Evolutionary conservation across 805 yeast genomes (phyloP).

Genomic region (Saturnispora sekii): DNA sequence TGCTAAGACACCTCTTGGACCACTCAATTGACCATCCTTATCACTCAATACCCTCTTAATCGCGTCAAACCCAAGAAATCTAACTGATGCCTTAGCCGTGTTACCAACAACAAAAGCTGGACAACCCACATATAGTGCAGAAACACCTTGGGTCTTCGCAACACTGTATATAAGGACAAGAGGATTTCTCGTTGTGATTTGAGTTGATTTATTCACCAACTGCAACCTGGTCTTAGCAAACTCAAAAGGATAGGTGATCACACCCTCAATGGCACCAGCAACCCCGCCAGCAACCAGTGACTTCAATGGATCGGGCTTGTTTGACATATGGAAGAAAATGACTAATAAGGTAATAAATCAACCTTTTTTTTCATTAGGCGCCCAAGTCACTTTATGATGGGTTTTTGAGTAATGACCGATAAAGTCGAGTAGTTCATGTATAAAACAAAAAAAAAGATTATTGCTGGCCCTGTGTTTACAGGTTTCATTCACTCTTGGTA

Average conservation of each 20-base stretch:
- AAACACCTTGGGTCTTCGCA: constrained; percentile 68
- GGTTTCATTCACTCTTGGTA: too few species aligned
- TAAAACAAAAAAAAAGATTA: neutral
- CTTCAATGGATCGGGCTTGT: constrained; percentile 52
- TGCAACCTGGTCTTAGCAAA: constrained; percentile 93
- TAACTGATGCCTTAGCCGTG: constrained; percentile 91
- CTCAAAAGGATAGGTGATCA: constrained; percentile 89
- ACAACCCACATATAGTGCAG: constrained; percentile 85
- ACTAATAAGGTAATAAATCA: neutral
- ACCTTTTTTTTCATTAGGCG: neutral
- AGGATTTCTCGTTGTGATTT: constrained; percentile 66
- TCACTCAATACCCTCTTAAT: constrained; percentile 73
- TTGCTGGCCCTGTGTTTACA: too few species aligned
- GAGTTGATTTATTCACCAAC: constrained; percentile 56
- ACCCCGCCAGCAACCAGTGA: constrained; percentile 93
- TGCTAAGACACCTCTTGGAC: constrained; percentile 86
- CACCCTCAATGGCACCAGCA: constrained; percentile 95
- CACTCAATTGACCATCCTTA: constrained; percentile 77
- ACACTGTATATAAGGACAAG: constrained; percentile 65
- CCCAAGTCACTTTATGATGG: too few species aligned
- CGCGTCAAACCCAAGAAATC: constrained; percentile 87
- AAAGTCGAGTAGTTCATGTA: neutral
- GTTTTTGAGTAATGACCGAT: too few species aligned
- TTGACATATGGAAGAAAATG: neutral
- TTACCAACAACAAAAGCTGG: constrained; percentile 95